phyloP scores from a whole-genome alignment of 2,329 filamentous ascomycete genomes.

The Dendrostoma leiphaemia region DNA sequence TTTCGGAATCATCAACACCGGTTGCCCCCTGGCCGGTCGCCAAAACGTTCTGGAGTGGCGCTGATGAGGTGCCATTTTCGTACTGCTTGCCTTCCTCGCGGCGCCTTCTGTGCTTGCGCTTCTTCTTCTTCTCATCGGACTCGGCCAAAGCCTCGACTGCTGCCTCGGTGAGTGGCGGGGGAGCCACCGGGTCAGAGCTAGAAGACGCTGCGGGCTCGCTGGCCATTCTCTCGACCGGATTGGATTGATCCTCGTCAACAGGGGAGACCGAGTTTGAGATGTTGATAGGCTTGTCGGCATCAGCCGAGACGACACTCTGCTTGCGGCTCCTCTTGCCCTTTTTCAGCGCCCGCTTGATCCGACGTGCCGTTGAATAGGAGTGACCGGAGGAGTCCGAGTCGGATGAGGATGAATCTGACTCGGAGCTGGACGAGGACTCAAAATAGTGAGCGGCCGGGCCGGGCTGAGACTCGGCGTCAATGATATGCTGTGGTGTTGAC shows the following conservation, averaged over 20 bases:
- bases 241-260: neutral
- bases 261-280: neutral
- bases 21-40: neutral
- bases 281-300: constrained; percentile 34
- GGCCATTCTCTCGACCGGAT: neutral
- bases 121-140: constrained; percentile 21
- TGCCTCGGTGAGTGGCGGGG: constrained; percentile 13
- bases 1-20: constrained; percentile 22
- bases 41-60: neutral
- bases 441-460: constrained; percentile 67
- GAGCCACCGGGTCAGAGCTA: constrained; percentile 8
- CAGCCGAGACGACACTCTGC: constrained; percentile 51
- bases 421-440: constrained; percentile 47
- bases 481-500: constrained; percentile 67
- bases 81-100: constrained; percentile 31
- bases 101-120: constrained; percentile 11
- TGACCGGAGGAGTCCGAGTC: constrained; percentile 56
- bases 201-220: constrained; percentile 21
- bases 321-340: constrained; percentile 64
- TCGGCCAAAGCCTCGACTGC: constrained; percentile 12
- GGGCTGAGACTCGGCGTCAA: constrained; percentile 60
- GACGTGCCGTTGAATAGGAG: constrained; percentile 49
- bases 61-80: constrained; percentile 8
- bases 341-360: constrained; percentile 60
- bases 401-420: constrained; percentile 42